phyloP scores from a whole-genome alignment of 1,139 yeast species.

The Suhomyces chickasaworum region DNA sequence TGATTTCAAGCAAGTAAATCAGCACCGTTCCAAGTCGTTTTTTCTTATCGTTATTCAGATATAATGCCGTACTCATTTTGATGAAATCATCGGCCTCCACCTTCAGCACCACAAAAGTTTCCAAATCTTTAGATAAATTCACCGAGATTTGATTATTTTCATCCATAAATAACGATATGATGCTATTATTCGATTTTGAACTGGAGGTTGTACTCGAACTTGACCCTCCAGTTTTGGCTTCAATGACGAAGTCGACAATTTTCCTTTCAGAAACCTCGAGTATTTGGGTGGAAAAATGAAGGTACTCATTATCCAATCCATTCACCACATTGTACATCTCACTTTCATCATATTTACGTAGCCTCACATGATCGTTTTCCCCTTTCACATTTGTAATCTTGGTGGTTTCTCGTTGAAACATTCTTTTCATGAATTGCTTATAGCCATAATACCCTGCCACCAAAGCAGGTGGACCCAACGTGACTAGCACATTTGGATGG shows the following conservation, averaged over 20 bases:
- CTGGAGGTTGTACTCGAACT: too few relatives aligned
- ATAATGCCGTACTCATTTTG: conserved; percentile 38
- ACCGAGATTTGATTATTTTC: conserved; percentile 34
- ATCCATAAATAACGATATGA: conserved; percentile 24
- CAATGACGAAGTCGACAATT: conserved; percentile 21
- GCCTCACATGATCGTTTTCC: conserved; percentile 21
- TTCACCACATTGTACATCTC: conserved; percentile 31
- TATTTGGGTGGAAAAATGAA: conserved; percentile 35
- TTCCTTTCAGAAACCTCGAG: conserved; percentile 29
- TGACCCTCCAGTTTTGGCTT: conserved; percentile 2
- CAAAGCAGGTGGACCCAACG: conserved; percentile 41
- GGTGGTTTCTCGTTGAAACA: conserved; percentile 20
- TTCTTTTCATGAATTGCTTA: conserved; percentile 19
- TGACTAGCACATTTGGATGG: conserved; percentile 38
- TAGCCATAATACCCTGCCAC: conserved; percentile 31
- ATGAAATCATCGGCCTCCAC: conserved; percentile 25
- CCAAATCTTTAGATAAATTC: conserved; percentile 14
- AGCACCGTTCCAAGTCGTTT: conserved; percentile 37
- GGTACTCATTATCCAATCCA: conserved; percentile 45
- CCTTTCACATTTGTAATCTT: conserved; percentile 8
- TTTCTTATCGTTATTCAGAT: conserved; percentile 21
- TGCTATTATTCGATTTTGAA: background rate
- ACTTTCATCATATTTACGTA: conserved; percentile 39
- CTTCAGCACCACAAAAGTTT: conserved; percentile 18
- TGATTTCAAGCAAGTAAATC: conserved; percentile 31